Evolutionary conservation across 306 rosid genomes (phyloP).

Genomic region (Cucumis sativus): Cucumber_9930_V3 NC_026657.2:35869501-35870000

Average conservation of each 20-base stretch:
- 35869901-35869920: background rate
- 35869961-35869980: slow-evolving; percentile 96
- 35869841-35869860: background rate
- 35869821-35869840: slow-evolving; percentile 20
- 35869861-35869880: background rate
- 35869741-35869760: slow-evolving; percentile 98
- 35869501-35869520: background rate
- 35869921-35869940: background rate
- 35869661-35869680: background rate
- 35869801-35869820: slow-evolving; percentile 92
- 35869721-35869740: slow-evolving; percentile 86
- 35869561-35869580: background rate
- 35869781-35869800: slow-evolving; percentile 98
- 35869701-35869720: slow-evolving; percentile 98
- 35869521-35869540: background rate
- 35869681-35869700: slow-evolving; percentile 69
- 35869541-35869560: background rate
- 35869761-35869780: slow-evolving; percentile 91
- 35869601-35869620: background rate
- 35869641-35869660: slow-evolving; percentile 9
- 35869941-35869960: slow-evolving; percentile 83
- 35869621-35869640: background rate
- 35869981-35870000: slow-evolving; percentile 93
- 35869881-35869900: background rate
- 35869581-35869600: background rate